Evolutionary conservation across 2,329 filamentous ascomycete genomes (phyloP).

Genomic region (Tolypocladium amazonense): DNA sequence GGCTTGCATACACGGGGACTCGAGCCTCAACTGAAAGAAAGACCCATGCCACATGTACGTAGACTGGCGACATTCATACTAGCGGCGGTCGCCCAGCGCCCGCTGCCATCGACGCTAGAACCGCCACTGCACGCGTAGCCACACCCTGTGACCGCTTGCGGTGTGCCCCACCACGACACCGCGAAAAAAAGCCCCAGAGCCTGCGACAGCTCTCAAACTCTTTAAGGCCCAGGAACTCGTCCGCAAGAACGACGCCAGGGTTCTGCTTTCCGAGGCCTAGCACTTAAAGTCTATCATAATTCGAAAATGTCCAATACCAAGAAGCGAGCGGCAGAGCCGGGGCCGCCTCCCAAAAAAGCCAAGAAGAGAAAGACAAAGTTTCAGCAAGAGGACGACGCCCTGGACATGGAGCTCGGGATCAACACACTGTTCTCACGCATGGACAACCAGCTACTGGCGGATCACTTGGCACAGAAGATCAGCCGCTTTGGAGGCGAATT

Average conservation of each 20-base stretch:
- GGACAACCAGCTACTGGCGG: slow-evolving; percentile 73
- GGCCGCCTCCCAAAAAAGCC: slow-evolving; percentile 30
- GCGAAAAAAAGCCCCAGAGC: not conserved
- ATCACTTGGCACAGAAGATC: slow-evolving; percentile 73
- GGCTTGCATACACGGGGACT: too few relatives aligned
- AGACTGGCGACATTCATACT: not conserved
- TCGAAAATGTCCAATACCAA: slow-evolving; percentile 30
- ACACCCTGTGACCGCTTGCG: not conserved
- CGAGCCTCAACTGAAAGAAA: too few relatives aligned
- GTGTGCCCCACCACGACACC: slow-evolving; percentile 1
- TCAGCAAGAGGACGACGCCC: slow-evolving; percentile 41
- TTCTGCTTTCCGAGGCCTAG: too few relatives aligned
- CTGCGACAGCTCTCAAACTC: not conserved
- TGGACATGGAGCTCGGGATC: slow-evolving; percentile 61
- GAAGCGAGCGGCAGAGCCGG: slow-evolving; percentile 46
- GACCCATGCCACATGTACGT: too few relatives aligned
- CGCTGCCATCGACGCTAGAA: not conserved
- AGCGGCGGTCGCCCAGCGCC: not conserved
- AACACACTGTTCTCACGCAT: slow-evolving; percentile 74
- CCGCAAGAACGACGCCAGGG: not conserved
- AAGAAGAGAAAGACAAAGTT: slow-evolving; percentile 44
- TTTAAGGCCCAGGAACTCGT: not conserved
- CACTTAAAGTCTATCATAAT: not conserved
- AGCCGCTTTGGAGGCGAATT: slow-evolving; percentile 69
- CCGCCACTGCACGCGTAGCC: not conserved